These are phyloP conservation scores for Pseudogymnoascus sp. DNA, from an alignment of 2,329 filamentous ascomycete species.

Conservation along the genomic window DNA sequence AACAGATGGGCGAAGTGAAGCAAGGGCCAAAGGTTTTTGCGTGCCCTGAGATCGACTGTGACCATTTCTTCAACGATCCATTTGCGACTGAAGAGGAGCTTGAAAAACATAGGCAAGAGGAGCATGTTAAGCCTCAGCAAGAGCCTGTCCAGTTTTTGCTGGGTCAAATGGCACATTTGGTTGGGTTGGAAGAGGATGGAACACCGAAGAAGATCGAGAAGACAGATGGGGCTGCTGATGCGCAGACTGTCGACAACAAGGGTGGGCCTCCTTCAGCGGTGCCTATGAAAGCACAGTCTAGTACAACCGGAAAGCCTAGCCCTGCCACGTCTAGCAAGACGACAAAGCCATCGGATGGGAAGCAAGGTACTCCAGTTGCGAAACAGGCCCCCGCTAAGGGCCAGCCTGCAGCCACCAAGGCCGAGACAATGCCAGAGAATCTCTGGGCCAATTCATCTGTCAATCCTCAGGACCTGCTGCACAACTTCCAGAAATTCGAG, in stretches of 20 bases:
- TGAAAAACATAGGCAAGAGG: constrained; percentile 46
- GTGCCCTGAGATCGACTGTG: constrained; percentile 48
- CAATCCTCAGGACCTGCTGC: constrained; percentile 44
- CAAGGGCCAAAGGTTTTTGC: constrained; percentile 35
- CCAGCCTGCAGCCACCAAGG: constrained; percentile 22
- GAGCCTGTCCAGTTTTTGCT: constrained; percentile 45
- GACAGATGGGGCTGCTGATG: constrained; percentile 21
- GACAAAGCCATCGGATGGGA: constrained; percentile 13
- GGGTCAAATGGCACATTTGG: constrained; percentile 39
- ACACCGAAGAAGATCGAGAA: constrained; percentile 15
- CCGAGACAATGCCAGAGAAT: constrained; percentile 19
- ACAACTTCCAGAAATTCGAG: constrained; percentile 34
- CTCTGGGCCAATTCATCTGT: constrained; percentile 39
- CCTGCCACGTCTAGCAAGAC: constrained; percentile 27
- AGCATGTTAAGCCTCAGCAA: constrained; percentile 47
- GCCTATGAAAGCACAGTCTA: constrained; percentile 44
- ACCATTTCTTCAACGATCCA: constrained; percentile 35
- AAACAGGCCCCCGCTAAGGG: constrained; percentile 20
- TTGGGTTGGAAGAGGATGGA: constrained; percentile 48
- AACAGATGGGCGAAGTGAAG: constrained; percentile 26
- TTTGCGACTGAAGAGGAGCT: constrained; percentile 48
- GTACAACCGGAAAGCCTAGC: constrained; percentile 28
- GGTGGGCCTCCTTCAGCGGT: constrained; percentile 28
- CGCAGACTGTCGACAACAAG: constrained; percentile 37
- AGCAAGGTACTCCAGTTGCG: constrained; percentile 21